Percentiles rank a stretch among this genome's conserved stretches.
Evolutionary conservation across 2,329 filamentous ascomycete genomes (phyloP).

Genomic region (Trichophyton benhamiae): DNA sequence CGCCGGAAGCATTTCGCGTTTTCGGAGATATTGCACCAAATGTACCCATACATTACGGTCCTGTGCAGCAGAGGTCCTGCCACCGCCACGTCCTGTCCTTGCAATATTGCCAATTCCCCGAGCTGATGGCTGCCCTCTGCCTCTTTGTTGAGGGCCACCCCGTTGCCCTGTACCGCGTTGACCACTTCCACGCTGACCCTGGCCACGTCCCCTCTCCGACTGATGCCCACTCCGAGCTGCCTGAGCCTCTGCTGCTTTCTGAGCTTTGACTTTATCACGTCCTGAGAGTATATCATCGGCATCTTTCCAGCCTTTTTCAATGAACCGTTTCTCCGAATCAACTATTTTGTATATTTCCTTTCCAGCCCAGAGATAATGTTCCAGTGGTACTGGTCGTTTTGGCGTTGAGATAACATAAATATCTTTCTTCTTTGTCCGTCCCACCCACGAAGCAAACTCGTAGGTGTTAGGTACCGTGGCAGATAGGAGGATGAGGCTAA

Average conservation of each 20-base stretch:
- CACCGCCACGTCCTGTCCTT: constrained; percentile 69
- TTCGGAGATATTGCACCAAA: constrained; percentile 79
- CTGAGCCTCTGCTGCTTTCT: constrained; percentile 35
- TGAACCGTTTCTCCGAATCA: constrained; percentile 77
- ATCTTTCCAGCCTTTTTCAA: constrained; percentile 89
- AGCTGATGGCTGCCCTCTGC: constrained; percentile 43
- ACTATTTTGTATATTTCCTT: constrained; percentile 93
- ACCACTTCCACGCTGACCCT: constrained; percentile 13
- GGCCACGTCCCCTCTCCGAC: constrained; percentile 18
- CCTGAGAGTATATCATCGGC: constrained; percentile 72
- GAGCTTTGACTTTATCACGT: constrained; percentile 60
- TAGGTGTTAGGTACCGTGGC: constrained; percentile 95
- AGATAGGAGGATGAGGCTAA: constrained; percentile 86
- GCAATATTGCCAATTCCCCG: constrained; percentile 74
- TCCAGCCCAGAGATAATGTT: constrained; percentile 91
- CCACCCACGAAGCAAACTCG: constrained; percentile 97
- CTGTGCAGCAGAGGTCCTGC: constrained; percentile 78
- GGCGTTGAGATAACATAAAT: constrained; percentile 98
- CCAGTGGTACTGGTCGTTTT: constrained; percentile 84
- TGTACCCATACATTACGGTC: constrained; percentile 97
- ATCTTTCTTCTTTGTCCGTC: constrained; percentile 93
- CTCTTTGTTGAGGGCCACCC: constrained; percentile 40
- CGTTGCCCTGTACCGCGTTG: constrained; percentile 30
- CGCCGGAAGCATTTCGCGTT: constrained; percentile 73
- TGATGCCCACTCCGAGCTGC: constrained; percentile 44